Evolutionary conservation across 176 grass and related monocot genomes (phyloP).

Genomic region (Musa schizocarpa): DNA sequence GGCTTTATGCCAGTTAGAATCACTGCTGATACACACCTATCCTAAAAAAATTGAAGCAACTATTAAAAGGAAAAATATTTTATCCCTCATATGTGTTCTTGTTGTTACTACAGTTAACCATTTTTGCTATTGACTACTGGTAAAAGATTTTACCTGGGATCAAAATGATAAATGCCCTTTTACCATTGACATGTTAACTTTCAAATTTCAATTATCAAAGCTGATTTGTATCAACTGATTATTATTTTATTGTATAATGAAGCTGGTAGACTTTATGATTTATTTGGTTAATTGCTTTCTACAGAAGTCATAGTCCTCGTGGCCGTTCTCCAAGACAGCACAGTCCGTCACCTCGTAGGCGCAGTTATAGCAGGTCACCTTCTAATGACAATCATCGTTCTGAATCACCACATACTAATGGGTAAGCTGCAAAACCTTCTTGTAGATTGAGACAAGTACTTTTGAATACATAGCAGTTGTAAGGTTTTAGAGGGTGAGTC

Average conservation of each 20-base stretch:
- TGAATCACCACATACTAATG: conserved; percentile 46
- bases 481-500: not conserved
- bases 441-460: not conserved
- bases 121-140: too few species aligned
- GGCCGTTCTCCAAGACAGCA: conserved; percentile 72
- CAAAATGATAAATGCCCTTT: too few species aligned
- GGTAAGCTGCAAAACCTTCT: conserved; percentile 33
- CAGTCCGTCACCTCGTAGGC: conserved; percentile 58
- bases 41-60: too few species aligned
- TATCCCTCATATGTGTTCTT: too few species aligned
- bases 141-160: too few species aligned
- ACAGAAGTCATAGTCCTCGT: conserved; percentile 76
- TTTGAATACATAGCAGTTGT: not conserved
- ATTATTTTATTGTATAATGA: not conserved
- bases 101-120: too few species aligned
- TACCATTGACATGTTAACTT: too few species aligned
- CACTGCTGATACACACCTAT: too few species aligned
- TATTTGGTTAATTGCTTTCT: conserved; percentile 13
- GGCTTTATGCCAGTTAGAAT: too few species aligned
- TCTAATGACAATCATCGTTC: conserved; percentile 23
- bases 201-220: too few species aligned
- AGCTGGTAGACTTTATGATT: not conserved
- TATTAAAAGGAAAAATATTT: too few species aligned
- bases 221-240: too few species aligned
- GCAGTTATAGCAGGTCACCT: conserved; percentile 69